Percentiles rank a stretch among this genome's conserved stretches.
phyloP scores from a whole-genome alignment of 176 grass and related monocot species.

The Cymbopogon citratus region DNA sequence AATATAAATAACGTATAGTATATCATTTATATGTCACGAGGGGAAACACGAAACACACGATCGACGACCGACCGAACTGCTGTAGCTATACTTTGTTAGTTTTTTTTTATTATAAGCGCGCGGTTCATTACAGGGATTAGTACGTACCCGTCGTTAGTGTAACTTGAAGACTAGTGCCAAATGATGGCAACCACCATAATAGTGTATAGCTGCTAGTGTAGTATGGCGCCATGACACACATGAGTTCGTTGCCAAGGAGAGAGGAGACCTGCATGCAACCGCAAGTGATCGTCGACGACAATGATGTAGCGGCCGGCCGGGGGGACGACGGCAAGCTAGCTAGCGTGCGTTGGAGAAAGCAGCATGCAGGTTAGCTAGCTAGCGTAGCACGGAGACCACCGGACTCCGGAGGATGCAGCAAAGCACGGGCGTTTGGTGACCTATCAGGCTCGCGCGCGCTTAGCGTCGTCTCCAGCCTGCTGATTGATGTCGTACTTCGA shows the following conservation, averaged over 20 bases:
- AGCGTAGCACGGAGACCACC: slow-evolving; percentile 54
- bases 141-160: slow-evolving; percentile 31
- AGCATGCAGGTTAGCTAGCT: slow-evolving; percentile 40
- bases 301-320: slow-evolving; percentile 2
- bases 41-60: neutral
- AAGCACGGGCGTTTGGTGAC: slow-evolving; percentile 30
- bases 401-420: too few relatives aligned
- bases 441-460: slow-evolving; percentile 29
- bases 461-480: slow-evolving; percentile 29
- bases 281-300: slow-evolving; percentile 32
- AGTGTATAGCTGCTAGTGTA: neutral
- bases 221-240: neutral
- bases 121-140: neutral
- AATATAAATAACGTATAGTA: neutral
- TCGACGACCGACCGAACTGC: neutral
- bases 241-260: neutral
- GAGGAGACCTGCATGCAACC: neutral
- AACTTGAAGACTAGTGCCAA: slow-evolving; percentile 44
- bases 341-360: slow-evolving; percentile 56
- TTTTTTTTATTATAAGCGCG: neutral
- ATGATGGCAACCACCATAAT: slow-evolving; percentile 37
- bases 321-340: neutral
- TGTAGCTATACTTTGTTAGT: neutral
- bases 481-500: neutral
- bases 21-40: neutral